A percentile compares a stretch with the other conserved stretches of the same genome.
These are phyloP conservation scores for Radiomyces spectabilis DNA, from an alignment of 192 early-diverging fungal species.

Conservation along the genomic window DNA sequence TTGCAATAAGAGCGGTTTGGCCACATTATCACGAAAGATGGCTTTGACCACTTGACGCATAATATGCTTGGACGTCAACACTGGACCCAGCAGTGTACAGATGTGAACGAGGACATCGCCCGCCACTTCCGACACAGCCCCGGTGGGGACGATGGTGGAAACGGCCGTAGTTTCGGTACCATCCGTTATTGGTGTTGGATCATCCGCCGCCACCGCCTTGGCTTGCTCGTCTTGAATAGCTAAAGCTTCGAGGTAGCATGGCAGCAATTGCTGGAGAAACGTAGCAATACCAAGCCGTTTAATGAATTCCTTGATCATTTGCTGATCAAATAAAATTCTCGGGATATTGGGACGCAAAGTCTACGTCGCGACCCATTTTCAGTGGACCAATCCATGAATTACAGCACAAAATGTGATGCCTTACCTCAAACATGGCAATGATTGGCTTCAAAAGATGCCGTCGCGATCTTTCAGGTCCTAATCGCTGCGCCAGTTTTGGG, in stretches of 20 bases:
- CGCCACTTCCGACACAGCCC: slow-evolving; percentile 29
- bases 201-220: slow-evolving; percentile 10
- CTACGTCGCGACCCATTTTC: too few species aligned
- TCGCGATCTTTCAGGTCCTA: slow-evolving; percentile 41
- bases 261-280: slow-evolving; percentile 48
- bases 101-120: slow-evolving; percentile 42
- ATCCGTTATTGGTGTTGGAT: too few species aligned
- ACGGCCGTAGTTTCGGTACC: background rate
- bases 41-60: slow-evolving; percentile 47
- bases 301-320: slow-evolving; percentile 37
- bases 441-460: slow-evolving; percentile 45
- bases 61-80: slow-evolving; percentile 49
- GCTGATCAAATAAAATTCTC: slow-evolving; percentile 28
- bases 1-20: slow-evolving; percentile 25
- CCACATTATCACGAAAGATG: slow-evolving; percentile 34
- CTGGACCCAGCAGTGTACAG: slow-evolving; percentile 44
- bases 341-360: slow-evolving; percentile 39
- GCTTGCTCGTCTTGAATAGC: slow-evolving; percentile 29
- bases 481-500: slow-evolving; percentile 40
- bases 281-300: slow-evolving; percentile 39
- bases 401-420: too few species aligned
- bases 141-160: background rate
- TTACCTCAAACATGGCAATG: slow-evolving; percentile 52
- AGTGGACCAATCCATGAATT: too few species aligned
- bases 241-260: slow-evolving; percentile 47